phyloP scores from a whole-genome alignment of 1,284 basidiomycete genomes.

The Sparassis latifolia region DNA sequence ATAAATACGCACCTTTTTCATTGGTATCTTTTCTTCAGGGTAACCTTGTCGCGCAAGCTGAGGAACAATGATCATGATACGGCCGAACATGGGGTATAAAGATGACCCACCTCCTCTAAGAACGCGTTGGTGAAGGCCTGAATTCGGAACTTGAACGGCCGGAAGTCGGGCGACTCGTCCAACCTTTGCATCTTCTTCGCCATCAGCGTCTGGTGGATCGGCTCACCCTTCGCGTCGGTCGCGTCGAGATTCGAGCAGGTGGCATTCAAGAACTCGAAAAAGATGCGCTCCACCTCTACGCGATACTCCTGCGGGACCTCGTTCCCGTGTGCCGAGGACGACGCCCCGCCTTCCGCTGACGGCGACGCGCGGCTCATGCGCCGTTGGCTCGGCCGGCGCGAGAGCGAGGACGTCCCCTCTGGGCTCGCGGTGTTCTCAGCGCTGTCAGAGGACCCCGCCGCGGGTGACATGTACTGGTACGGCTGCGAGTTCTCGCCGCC shows the following conservation, averaged over 20 bases:
- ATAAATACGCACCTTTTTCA: slow-evolving; percentile 66
- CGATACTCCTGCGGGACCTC: slow-evolving; percentile 80
- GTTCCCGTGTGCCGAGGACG: slow-evolving; percentile 36
- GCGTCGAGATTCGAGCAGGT: slow-evolving; percentile 93
- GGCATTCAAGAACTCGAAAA: slow-evolving; percentile 84
- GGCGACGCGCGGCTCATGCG: slow-evolving; percentile 25
- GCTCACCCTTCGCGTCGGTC: slow-evolving; percentile 91
- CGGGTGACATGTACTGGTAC: slow-evolving; percentile 15
- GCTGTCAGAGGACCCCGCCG: slow-evolving; percentile 5
- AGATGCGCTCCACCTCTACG: slow-evolving; percentile 81
- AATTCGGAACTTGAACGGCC: slow-evolving; percentile 99
- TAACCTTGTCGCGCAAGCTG: slow-evolving; percentile 76
- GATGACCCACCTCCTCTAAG: slow-evolving; percentile 71
- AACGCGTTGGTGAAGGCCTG: slow-evolving; percentile 98
- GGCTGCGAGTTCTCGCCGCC: slow-evolving; percentile 22
- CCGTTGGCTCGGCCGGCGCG: slow-evolving; percentile 17
- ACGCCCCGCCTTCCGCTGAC: slow-evolving; percentile 20
- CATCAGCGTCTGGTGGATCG: slow-evolving; percentile 98
- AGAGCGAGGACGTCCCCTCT: slow-evolving; percentile 6
- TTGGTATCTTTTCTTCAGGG: slow-evolving; percentile 81
- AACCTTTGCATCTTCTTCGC: slow-evolving; percentile 96
- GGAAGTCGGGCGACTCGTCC: slow-evolving; percentile 93
- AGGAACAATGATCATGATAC: slow-evolving; percentile 1
- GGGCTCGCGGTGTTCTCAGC: slow-evolving; percentile 2
- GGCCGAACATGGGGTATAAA: slow-evolving; percentile 3